Percentiles rank a stretch among this genome's conserved stretches.
Evolutionary conservation across 805 yeast genomes (phyloP).

Genomic region (Wickerhamomyces ciferrii): DNA sequence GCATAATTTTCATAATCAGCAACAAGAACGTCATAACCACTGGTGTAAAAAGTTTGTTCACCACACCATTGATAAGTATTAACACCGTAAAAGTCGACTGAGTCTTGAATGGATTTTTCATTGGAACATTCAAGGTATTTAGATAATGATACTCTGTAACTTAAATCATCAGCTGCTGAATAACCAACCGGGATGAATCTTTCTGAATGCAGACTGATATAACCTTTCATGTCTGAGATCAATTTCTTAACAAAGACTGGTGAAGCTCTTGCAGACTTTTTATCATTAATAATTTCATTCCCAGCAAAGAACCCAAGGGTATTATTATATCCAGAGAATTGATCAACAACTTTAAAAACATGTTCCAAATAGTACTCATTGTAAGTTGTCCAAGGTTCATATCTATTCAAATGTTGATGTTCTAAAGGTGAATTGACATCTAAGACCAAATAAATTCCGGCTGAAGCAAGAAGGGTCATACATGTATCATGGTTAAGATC

Average conservation of each 20-base stretch:
- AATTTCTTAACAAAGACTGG: constrained; percentile 78
- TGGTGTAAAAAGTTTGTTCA: constrained; percentile 69
- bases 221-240: constrained; percentile 74
- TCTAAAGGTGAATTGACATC: constrained; percentile 88
- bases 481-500: constrained; percentile 79
- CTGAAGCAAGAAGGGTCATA: constrained; percentile 85
- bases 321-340: constrained; percentile 79
- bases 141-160: constrained; percentile 71
- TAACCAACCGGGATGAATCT: constrained; percentile 87
- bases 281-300: constrained; percentile 84
- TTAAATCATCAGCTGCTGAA: constrained; percentile 92
- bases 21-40: constrained; percentile 72
- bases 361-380: constrained; percentile 66
- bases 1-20: constrained; percentile 63
- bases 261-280: constrained; percentile 56
- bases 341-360: constrained; percentile 72
- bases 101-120: constrained; percentile 36
- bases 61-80: constrained; percentile 99
- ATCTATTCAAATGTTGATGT: constrained; percentile 77
- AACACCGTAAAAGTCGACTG: constrained; percentile 87
- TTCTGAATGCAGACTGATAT: constrained; percentile 50
- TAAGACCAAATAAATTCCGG: constrained; percentile 86
- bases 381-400: constrained; percentile 92
- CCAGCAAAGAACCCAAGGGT: constrained; percentile 92
- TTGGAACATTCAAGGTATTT: constrained; percentile 75